Conservation (phyloP, 148 eudicot genomes). For the Fagopyrum tataricum region DNA sequence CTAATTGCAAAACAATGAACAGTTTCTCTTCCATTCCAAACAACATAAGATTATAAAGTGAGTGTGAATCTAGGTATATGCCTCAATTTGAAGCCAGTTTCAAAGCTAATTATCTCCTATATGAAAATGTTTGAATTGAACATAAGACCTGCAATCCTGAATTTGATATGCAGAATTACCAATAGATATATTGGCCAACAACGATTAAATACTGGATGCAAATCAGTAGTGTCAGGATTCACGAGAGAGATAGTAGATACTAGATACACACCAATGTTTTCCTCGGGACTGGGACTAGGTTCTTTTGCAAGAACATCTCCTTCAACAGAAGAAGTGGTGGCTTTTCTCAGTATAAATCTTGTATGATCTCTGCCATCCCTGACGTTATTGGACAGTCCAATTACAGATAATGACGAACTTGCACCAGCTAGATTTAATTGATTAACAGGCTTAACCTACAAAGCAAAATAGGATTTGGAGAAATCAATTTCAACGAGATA, state of each 20-base stretch:
- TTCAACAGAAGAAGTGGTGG: conserved; percentile 38
- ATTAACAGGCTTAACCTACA: conserved; percentile 34
- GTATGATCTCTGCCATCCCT: conserved; percentile 25
- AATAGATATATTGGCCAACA: neutral
- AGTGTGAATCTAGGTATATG: neutral
- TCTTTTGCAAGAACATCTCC: conserved; percentile 47
- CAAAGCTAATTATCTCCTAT: neutral
- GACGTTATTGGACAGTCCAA: conserved; percentile 12
- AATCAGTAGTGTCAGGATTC: neutral
- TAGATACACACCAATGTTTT: conserved; percentile 37
- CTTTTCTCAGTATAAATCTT: conserved; percentile 26
- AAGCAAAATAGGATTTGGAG: neutral
- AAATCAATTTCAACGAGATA: neutral
- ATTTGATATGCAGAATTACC: neutral
- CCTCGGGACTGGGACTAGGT: conserved; percentile 14
- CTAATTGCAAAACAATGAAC: neutral
- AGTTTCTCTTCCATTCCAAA: neutral
- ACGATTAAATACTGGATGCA: neutral
- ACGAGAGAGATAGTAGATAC: conserved; percentile 14
- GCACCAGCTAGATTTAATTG: conserved; percentile 15
- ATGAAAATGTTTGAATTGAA: neutral
- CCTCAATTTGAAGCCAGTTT: neutral
- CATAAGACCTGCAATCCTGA: neutral
- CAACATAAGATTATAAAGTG: neutral
- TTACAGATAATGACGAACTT: conserved; percentile 22